Conservation (phyloP, 768 basidiomycete genomes). For the Lactarius sanguifluus region DNA sequence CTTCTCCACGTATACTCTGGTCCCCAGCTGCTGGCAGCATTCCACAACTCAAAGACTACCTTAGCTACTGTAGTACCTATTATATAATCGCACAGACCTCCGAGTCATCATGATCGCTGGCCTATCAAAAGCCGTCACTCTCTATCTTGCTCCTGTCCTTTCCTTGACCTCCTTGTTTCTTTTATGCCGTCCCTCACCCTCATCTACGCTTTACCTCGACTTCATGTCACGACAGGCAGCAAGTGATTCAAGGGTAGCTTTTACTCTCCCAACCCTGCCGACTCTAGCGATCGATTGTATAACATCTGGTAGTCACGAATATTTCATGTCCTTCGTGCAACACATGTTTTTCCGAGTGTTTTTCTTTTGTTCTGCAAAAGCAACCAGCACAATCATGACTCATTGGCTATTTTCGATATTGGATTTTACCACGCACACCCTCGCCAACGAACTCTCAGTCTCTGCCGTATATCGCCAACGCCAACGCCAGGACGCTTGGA, state of each 20-base stretch:
- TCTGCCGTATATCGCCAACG: too few species aligned
- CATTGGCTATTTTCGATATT: too few species aligned
- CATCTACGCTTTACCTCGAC: conserved; percentile 63
- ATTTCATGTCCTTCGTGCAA: too few species aligned
- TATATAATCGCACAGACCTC: conserved; percentile 18
- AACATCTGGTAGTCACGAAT: too few species aligned
- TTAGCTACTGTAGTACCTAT: conserved; percentile 26
- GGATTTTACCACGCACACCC: too few species aligned
- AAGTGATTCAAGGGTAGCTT: conserved; percentile 33
- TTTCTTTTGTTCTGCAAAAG: too few species aligned
- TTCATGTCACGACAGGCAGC: conserved; percentile 55
- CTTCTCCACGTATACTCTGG: too few species aligned
- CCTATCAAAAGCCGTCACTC: conserved; percentile 64
- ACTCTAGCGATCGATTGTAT: conserved; percentile 10
- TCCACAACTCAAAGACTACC: conserved; percentile 24
- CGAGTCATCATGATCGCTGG: conserved; percentile 60
- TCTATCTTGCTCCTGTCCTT: conserved; percentile 64
- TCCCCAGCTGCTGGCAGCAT: conserved; percentile 27
- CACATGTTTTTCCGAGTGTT: too few species aligned
- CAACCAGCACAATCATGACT: too few species aligned
- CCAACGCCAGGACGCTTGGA: too few species aligned
- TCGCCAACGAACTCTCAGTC: too few species aligned
- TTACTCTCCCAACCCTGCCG: neutral
- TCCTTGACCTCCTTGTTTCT: conserved; percentile 66
- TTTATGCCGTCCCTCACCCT: conserved; percentile 70